A percentile compares a stretch with the other conserved stretches of the same genome.
Conservation (phyloP, 2,329 filamentous ascomycete species). For the Aspergillus fumigatus region DNA sequence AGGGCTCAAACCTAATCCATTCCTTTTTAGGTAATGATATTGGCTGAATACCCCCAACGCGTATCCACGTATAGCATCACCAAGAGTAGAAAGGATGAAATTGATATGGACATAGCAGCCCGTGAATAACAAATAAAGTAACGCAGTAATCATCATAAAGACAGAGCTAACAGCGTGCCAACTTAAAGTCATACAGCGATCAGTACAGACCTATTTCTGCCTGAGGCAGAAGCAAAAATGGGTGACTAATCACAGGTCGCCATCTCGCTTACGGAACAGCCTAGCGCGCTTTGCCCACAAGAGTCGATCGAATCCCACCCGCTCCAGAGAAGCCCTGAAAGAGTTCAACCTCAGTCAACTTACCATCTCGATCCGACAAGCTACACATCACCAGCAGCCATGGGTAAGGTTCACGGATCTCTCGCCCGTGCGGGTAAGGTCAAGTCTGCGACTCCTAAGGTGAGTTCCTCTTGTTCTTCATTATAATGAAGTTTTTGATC, state of each 20-base stretch:
- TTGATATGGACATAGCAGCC: not conserved
- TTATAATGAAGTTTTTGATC: not conserved
- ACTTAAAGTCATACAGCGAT: not conserved
- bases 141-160: not conserved
- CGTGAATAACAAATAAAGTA: not conserved
- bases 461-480: slow-evolving; percentile 16
- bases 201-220: not conserved
- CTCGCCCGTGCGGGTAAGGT: slow-evolving; percentile 96
- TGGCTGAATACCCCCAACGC: not conserved
- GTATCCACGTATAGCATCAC: not conserved
- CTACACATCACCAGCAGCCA: slow-evolving; percentile 52
- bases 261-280: slow-evolving; percentile 15
- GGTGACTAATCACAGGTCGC: slow-evolving; percentile 7
- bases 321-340: slow-evolving; percentile 6
- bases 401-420: slow-evolving; percentile 93
- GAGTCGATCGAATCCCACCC: slow-evolving; percentile 13
- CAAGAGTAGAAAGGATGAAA: not conserved
- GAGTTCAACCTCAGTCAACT: slow-evolving; percentile 11
- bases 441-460: slow-evolving; percentile 68
- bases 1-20: slow-evolving; percentile 20
- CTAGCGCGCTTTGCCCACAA: slow-evolving; percentile 19
- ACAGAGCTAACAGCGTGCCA: not conserved
- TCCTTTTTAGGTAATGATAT: slow-evolving; percentile 6
- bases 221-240: slow-evolving; percentile 11
- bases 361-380: slow-evolving; percentile 18